phyloP scores from a whole-genome alignment of 2,329 filamentous ascomycete species.

The Knoxdaviesia capensis region DNA sequence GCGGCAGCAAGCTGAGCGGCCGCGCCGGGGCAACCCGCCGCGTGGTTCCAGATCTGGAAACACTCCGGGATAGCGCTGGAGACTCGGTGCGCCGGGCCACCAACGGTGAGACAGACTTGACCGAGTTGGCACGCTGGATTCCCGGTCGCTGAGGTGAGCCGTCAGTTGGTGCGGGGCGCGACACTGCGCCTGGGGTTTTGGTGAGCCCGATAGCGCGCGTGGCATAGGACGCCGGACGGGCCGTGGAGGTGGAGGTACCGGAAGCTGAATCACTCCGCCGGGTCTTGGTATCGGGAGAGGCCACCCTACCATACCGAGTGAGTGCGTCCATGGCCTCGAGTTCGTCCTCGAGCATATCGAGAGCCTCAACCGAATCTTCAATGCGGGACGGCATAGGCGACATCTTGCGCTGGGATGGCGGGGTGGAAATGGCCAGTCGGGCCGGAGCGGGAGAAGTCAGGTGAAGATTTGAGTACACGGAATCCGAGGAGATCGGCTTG shows the following conservation, averaged over 20 bases:
- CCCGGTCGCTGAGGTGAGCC: too few relatives aligned
- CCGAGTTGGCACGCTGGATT: too few relatives aligned
- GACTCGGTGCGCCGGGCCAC: too few relatives aligned
- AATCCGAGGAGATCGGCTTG: background rate
- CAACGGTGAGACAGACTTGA: too few relatives aligned
- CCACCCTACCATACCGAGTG: conserved; percentile 7
- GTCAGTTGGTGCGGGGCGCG: too few relatives aligned
- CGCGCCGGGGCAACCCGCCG: conserved; percentile 9
- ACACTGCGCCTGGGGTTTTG: too few relatives aligned
- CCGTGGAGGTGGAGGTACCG: too few relatives aligned
- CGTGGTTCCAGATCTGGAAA: too few relatives aligned
- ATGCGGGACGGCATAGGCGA: conserved; percentile 22
- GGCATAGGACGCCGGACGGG: too few relatives aligned
- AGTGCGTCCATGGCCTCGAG: conserved; percentile 27
- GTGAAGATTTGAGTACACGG: background rate
- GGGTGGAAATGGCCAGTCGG: conserved; percentile 9
- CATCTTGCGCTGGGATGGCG: too few relatives aligned
- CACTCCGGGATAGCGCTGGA: too few relatives aligned
- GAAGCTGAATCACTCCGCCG: background rate
- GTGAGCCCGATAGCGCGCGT: too few relatives aligned
- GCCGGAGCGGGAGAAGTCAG: background rate
- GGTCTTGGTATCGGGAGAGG: background rate
- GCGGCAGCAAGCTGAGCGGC: conserved; percentile 21
- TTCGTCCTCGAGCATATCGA: conserved; percentile 41
- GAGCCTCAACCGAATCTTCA: conserved; percentile 42